Conservation (phyloP, 1,284 basidiomycete species). For the Tausonia pullulans region DNA sequence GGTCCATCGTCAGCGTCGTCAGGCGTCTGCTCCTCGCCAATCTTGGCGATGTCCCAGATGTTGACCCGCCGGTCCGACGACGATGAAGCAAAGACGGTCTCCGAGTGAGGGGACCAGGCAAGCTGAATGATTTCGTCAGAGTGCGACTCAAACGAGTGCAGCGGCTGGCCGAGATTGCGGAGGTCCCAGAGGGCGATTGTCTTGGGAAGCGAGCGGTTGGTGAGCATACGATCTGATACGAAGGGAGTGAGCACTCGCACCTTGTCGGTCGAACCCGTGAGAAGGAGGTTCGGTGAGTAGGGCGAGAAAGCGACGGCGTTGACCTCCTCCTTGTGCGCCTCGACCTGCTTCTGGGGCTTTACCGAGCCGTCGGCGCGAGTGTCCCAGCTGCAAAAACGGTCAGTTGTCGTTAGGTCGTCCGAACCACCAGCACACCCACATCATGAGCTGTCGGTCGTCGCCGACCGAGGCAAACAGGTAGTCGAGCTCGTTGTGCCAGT, state of each 20-base stretch:
- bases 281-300: conserved; percentile 64
- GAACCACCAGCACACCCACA: conserved; percentile 44
- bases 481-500: conserved; percentile 81
- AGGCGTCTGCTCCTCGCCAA: conserved; percentile 91
- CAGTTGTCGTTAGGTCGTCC: not conserved
- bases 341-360: conserved; percentile 59
- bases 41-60: conserved; percentile 87
- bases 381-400: conserved; percentile 64
- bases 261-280: conserved; percentile 92
- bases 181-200: conserved; percentile 84
- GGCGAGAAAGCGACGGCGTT: conserved; percentile 86
- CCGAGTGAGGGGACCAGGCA: conserved; percentile 87
- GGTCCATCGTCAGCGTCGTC: conserved; percentile 96
- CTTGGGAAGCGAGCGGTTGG: conserved; percentile 35
- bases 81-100: conserved; percentile 82
- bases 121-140: conserved; percentile 90
- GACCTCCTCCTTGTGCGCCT: conserved; percentile 85
- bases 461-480: conserved; percentile 91
- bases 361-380: conserved; percentile 52
- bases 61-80: conserved; percentile 87
- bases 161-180: conserved; percentile 61
- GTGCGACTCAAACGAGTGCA: conserved; percentile 89
- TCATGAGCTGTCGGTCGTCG: conserved; percentile 85
- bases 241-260: conserved; percentile 36
- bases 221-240: not conserved